Evolutionary conservation across 176 grass and related monocot species (phyloP).

Genomic region (Musa troglodytarum): DNA sequence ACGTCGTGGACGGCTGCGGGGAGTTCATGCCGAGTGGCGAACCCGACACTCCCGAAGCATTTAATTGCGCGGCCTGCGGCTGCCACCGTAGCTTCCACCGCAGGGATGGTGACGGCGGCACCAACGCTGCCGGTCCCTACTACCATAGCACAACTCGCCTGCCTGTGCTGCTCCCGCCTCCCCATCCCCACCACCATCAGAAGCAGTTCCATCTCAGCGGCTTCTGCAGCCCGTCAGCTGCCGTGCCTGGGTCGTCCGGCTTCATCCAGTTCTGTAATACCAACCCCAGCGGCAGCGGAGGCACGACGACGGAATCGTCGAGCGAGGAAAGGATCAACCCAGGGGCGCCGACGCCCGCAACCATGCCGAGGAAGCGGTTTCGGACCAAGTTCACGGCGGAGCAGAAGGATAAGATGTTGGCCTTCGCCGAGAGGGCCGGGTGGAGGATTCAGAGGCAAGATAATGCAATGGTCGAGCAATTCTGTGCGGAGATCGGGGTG

Average conservation of each 20-base stretch:
- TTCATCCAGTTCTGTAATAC: conserved; percentile 22
- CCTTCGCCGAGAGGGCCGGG: conserved; percentile 63
- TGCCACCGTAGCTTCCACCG: conserved; percentile 26
- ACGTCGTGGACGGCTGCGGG: conserved; percentile 62
- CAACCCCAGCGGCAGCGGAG: conserved; percentile 47
- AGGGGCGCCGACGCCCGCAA: conserved; percentile 20
- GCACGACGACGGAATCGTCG: conserved; percentile 51
- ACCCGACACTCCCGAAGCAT: conserved; percentile 11
- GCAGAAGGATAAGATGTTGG: conserved; percentile 74
- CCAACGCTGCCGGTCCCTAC: conserved; percentile 10
- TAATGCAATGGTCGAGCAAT: conserved; percentile 42
- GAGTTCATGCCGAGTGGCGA: conserved; percentile 53
- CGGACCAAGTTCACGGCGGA: conserved; percentile 86
- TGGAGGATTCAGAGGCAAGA: conserved; percentile 87
- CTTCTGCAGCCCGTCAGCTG: not conserved
- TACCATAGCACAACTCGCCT: conserved; percentile 13
- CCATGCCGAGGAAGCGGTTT: conserved; percentile 47
- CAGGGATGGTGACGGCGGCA: not conserved
- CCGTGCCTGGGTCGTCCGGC: conserved; percentile 10
- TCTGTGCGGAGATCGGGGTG: conserved; percentile 62
- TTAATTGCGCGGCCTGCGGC: conserved; percentile 21
- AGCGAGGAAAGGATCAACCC: conserved; percentile 31
- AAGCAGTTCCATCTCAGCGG: not conserved
- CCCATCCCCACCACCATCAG: conserved; percentile 5
- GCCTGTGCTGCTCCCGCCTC: conserved; percentile 1